Conservation (phyloP, 495 filamentous ascomycete species). For the Bacidia gigantensis region DNA sequence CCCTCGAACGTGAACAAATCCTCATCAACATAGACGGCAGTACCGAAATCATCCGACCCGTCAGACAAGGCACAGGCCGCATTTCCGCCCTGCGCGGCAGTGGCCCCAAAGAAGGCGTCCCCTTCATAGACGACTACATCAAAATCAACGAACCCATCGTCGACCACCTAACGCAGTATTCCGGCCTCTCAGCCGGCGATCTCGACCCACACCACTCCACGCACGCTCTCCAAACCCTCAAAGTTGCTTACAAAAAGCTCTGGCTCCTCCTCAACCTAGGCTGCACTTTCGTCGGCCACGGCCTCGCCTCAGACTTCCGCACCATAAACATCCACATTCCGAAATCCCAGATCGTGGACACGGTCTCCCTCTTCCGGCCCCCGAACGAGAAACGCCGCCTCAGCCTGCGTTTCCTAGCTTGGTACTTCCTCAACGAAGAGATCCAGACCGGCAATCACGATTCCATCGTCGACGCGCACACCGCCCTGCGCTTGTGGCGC, state of each 20-base stretch:
- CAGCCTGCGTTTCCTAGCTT: slow-evolving; percentile 75
- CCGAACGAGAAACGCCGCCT: slow-evolving; percentile 56
- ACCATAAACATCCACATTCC: slow-evolving; percentile 96
- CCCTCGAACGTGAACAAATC: slow-evolving; percentile 77
- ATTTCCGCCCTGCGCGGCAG: slow-evolving; percentile 72
- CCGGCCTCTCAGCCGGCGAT: slow-evolving; percentile 75
- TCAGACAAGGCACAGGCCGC: slow-evolving; percentile 68
- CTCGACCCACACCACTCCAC: slow-evolving; percentile 57
- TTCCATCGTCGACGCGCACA: slow-evolving; percentile 82
- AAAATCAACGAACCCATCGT: slow-evolving; percentile 79
- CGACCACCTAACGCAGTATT: slow-evolving; percentile 87
- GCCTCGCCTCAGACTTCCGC: slow-evolving; percentile 84
- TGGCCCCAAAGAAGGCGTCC: slow-evolving; percentile 58
- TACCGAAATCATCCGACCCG: slow-evolving; percentile 72
- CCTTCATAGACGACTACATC: slow-evolving; percentile 97
- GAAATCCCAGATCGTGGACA: slow-evolving; percentile 82
- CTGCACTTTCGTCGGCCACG: slow-evolving; percentile 87
- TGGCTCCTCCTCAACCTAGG: slow-evolving; percentile 94
- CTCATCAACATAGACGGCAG: slow-evolving; percentile 85
- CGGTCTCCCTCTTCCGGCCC: slow-evolving; percentile 70
- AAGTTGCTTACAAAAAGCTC: slow-evolving; percentile 91
- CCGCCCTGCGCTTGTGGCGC: slow-evolving; percentile 75
- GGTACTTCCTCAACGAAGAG: slow-evolving; percentile 73
- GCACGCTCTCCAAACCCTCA: slow-evolving; percentile 74
- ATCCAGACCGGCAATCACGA: slow-evolving; percentile 89